phyloP scores from a whole-genome alignment of 306 rosid species.

The Prunus davidiana region DNA sequence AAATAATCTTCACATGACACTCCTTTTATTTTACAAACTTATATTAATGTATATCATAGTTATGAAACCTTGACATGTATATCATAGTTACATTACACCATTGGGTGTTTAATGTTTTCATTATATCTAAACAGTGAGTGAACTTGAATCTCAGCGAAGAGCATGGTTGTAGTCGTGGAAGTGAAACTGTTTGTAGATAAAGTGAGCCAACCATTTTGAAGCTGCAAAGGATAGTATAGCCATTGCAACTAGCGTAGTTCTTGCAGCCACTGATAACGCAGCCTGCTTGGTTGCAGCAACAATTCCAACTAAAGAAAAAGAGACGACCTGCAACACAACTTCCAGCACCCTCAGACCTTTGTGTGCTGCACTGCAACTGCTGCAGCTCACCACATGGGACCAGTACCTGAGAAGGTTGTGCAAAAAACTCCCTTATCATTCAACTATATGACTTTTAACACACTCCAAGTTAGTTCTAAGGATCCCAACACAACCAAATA shows the following conservation, averaged over 20 bases:
- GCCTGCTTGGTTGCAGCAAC: conserved; percentile 62
- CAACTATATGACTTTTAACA: background rate
- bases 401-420: conserved; percentile 52
- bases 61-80: background rate
- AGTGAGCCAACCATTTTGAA: conserved; percentile 74
- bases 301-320: conserved; percentile 61
- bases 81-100: background rate
- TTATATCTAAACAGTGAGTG: background rate
- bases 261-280: conserved; percentile 33
- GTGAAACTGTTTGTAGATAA: conserved; percentile 69
- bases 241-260: conserved; percentile 43
- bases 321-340: conserved; percentile 53
- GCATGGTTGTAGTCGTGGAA: conserved; percentile 84
- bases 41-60: background rate
- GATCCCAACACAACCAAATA: background rate
- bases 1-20: too few species aligned
- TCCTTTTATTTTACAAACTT: background rate
- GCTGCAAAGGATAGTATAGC: conserved; percentile 64
- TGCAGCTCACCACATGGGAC: conserved; percentile 82
- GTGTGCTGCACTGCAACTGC: conserved; percentile 72
- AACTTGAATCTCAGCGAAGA: conserved; percentile 34
- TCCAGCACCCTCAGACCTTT: conserved; percentile 64
- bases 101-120: background rate
- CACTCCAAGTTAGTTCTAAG: background rate
- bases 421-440: background rate